These are phyloP conservation scores for Vicia villosa DNA, from an alignment of 306 rosid genomes.

Conservation along the genomic window DNA sequence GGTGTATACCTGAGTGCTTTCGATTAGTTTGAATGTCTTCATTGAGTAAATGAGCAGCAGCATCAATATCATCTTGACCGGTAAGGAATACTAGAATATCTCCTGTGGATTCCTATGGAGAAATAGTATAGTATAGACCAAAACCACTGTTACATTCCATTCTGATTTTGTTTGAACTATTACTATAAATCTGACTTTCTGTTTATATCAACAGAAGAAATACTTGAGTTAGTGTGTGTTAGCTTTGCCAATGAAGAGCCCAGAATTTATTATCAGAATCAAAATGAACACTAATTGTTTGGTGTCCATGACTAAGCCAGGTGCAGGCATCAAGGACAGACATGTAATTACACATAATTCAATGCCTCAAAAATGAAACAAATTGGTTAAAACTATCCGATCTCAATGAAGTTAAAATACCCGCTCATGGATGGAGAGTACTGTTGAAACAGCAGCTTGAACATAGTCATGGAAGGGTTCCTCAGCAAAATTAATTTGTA, in stretches of 20 bases:
- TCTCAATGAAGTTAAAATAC: conserved; percentile 44
- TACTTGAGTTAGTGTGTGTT: conserved; percentile 20
- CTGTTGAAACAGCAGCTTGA: conserved; percentile 79
- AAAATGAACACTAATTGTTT: conserved; percentile 3
- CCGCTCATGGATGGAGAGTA: conserved; percentile 71
- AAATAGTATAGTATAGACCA: conserved; percentile 21
- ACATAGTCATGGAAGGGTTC: conserved; percentile 86
- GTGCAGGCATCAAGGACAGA: conserved; percentile 7
- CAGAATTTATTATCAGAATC: conserved; percentile 1
- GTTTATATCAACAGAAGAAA: conserved; percentile 26
- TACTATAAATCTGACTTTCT: conserved; percentile 18
- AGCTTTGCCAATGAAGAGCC: conserved; percentile 6
- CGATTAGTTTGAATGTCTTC: conserved; percentile 66
- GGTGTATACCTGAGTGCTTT: conserved; percentile 63
- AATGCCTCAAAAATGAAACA: conserved; percentile 28
- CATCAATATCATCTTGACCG: conserved; percentile 97
- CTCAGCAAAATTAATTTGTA: conserved; percentile 76
- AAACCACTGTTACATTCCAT: conserved; percentile 25
- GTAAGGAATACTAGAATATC: conserved; percentile 92
- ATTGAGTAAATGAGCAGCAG: conserved; percentile 61
- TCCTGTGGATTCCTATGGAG: conserved; percentile 71
- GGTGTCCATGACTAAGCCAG: conserved; percentile 8
- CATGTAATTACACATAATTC: conserved; percentile 17
- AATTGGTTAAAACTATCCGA: neutral
- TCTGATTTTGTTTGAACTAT: conserved; percentile 17